phyloP scores from a whole-genome alignment of 257 asterid genomes.

The Forsythia viridissima region DNA sequence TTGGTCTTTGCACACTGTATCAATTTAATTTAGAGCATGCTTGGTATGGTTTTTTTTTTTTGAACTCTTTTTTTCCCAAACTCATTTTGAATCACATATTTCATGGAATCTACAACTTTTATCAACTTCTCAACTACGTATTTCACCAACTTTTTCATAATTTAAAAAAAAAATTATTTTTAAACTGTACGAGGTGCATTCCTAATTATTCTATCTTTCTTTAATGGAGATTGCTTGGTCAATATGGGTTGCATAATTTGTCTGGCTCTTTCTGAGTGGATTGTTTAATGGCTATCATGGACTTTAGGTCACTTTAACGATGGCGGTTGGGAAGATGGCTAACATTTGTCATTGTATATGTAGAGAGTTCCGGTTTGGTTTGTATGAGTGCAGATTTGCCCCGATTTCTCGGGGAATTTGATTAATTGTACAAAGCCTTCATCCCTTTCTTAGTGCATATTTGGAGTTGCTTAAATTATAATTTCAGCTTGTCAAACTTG shows the following conservation, averaged over 20 bases:
- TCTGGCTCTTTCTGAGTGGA: neutral
- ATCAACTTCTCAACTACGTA: too few relatives aligned
- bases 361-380: neutral
- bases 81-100: too few relatives aligned
- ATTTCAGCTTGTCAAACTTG: too few relatives aligned
- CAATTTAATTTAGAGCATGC: too few relatives aligned
- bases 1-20: neutral
- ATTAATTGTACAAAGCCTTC: neutral
- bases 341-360: neutral
- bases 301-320: neutral
- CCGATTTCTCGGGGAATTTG: neutral
- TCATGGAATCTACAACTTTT: too few relatives aligned
- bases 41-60: too few relatives aligned
- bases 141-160: too few relatives aligned
- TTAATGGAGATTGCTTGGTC: too few relatives aligned
- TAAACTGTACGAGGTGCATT: neutral
- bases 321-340: neutral
- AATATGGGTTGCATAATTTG: neutral
- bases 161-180: too few relatives aligned
- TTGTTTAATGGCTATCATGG: neutral
- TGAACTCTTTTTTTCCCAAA: too few relatives aligned
- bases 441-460: neutral
- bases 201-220: neutral
- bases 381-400: neutral
- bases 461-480: too few relatives aligned